Conservation (phyloP, 139 green algal species). For the Chlamydomonas sp. region DNA sequence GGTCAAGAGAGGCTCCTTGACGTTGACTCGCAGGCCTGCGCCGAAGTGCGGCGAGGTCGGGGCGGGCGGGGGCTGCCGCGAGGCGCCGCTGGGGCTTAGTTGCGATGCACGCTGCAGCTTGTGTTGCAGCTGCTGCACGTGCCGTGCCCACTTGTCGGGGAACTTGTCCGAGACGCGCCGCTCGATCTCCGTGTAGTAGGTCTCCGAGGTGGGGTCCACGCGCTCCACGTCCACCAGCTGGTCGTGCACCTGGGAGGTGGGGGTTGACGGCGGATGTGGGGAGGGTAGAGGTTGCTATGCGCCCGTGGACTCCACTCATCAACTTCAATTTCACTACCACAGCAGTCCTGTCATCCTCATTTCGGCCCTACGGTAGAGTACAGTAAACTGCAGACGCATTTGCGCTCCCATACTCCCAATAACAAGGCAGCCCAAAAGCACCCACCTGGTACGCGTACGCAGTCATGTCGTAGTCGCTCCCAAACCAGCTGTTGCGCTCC, state of each 20-base stretch:
- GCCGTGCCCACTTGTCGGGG: conserved; percentile 38
- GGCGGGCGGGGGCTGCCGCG: not conserved
- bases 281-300: not conserved
- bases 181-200: conserved; percentile 62
- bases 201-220: conserved; percentile 44
- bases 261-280: too few relatives aligned
- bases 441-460: conserved; percentile 57
- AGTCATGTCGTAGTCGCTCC: conserved; percentile 65
- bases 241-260: conserved; percentile 50
- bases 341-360: not conserved
- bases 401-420: not conserved
- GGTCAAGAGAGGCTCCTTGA: conserved; percentile 15
- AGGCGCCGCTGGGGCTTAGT: not conserved
- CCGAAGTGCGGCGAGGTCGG: not conserved
- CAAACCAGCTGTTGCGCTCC: conserved; percentile 68
- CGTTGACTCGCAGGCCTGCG: not conserved
- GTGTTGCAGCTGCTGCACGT: not conserved
- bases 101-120: not conserved
- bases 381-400: not conserved
- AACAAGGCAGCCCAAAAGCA: not conserved
- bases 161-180: conserved; percentile 43
- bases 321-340: not conserved
- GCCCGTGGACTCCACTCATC: not conserved
- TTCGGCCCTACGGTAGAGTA: not conserved
- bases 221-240: conserved; percentile 47